Evolutionary conservation across 2,329 filamentous ascomycete species (phyloP), one percentile per base, ranked within the genome.

Genomic region (Fusarium veterinarium): DNA sequence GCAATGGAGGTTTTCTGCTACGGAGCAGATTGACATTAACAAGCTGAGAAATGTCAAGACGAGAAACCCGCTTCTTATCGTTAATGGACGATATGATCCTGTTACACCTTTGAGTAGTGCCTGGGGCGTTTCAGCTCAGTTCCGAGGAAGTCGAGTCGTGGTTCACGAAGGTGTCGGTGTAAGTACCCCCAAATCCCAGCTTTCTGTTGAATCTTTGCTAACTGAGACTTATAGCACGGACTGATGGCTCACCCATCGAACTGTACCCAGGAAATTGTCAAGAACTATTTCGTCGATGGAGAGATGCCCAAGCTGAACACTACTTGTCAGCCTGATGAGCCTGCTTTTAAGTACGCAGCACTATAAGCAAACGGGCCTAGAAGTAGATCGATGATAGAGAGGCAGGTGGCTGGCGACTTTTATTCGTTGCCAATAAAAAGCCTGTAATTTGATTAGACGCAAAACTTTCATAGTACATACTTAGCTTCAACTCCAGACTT

Each of bases 131-230:
- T 60, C 64, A 2, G 14, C 63, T 3, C 16, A 44, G 4, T 67
- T 67, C 4, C 37, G 30, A 28, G 55, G 55, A 46, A 67, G 64
- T 23, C 45, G 64, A 10, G 28, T 67, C 8, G 10, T 67, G 23
- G 41, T 67, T 2, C 64, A 67, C 7, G 55, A 67, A 35, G 64
- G 64, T 10, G 63, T 45, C 0, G 64, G 64, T 16, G 64, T 67
- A 42, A 53, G 64, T 53, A 23, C 23, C 23, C 23, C 23, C 23
- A 23, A 23, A 23, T 23, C 23, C 23, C 23, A 23, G 23, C 23
- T 23, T 23, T 23, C 23, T 23, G 23, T 23, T 23, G 23, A 30
- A 48, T 19, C 2, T 13, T 23, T 49, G 6, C n/a, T 40, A 13
- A 67, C 20, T 38, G 5, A 19, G 13, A 13, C 0, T 12, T 9